Percentiles rank a stretch among this genome's conserved stretches.
These are phyloP conservation scores for Monilinia vaccinii-corymbosi DNA, from an alignment of 2,329 filamentous ascomycete genomes.

Conservation along the genomic window DNA sequence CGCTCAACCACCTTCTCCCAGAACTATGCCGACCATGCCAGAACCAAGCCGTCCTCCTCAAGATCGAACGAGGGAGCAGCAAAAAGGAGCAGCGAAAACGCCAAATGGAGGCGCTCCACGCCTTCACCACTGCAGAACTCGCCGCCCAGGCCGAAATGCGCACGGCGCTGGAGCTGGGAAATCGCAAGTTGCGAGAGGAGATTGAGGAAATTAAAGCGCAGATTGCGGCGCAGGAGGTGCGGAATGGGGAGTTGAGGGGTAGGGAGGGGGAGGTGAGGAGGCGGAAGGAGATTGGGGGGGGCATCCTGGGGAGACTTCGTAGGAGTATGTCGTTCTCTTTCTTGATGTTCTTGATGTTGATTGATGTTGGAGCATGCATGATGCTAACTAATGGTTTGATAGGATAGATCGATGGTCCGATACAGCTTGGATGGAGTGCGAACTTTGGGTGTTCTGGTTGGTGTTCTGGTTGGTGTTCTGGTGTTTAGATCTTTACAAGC, in stretches of 20 bases:
- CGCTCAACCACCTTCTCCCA: neutral
- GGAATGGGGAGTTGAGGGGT: neutral
- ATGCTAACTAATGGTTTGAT: neutral
- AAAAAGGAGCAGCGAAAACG: too few species aligned
- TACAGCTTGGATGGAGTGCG: neutral
- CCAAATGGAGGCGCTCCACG: neutral
- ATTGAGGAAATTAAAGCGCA: neutral
- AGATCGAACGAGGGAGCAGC: neutral
- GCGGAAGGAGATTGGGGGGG: neutral
- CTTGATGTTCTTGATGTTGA: neutral
- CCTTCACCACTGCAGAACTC: neutral
- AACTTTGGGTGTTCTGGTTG: neutral
- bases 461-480: neutral
- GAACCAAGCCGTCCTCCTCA: neutral
- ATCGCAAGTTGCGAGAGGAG: neutral
- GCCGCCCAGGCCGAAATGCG: neutral
- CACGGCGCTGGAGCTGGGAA: neutral
- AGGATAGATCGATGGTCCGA: neutral
- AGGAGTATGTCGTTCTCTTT: neutral
- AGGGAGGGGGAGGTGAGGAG: neutral
- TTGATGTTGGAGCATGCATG: too few species aligned
- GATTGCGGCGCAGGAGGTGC: neutral
- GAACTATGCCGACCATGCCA: neutral
- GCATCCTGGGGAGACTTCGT: too few species aligned
- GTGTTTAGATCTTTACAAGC: too few species aligned